A percentile compares a stretch with the other conserved stretches of the same genome.
phyloP scores from a whole-genome alignment of 441 rosid genomes.

The Flueggea neowawraea region DNA sequence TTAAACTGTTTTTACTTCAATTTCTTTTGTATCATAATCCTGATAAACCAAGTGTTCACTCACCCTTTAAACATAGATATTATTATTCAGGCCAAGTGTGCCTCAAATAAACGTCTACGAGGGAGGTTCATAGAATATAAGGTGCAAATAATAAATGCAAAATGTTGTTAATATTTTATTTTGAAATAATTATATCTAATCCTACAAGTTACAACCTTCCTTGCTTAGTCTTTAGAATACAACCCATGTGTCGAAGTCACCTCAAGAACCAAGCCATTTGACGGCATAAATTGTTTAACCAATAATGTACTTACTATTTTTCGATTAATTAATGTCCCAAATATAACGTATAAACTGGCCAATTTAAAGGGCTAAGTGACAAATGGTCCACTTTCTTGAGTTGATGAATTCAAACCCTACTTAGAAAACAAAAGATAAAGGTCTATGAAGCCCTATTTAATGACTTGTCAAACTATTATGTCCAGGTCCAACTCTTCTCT shows the following conservation, averaged over 20 bases:
- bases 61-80: too few relatives aligned
- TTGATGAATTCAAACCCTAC: background rate
- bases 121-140: too few relatives aligned
- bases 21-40: too few relatives aligned
- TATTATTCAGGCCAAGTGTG: too few relatives aligned
- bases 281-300: constrained; percentile 7
- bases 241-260: constrained; percentile 18
- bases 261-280: constrained; percentile 5
- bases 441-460: background rate
- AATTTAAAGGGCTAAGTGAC: background rate
- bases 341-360: background rate
- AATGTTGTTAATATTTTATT: too few relatives aligned
- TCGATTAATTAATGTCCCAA: background rate
- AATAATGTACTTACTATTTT: background rate
- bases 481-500: background rate
- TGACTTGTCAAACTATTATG: constrained; percentile 10
- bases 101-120: too few relatives aligned
- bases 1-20: too few relatives aligned
- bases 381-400: background rate
- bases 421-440: background rate
- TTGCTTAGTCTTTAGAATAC: constrained; percentile 2
- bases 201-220: background rate
- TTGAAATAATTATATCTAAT: too few relatives aligned
- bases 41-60: too few relatives aligned
- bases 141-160: too few relatives aligned